Conservation (phyloP, 495 filamentous ascomycete species). For the Tetracladium setigerum region DNA sequence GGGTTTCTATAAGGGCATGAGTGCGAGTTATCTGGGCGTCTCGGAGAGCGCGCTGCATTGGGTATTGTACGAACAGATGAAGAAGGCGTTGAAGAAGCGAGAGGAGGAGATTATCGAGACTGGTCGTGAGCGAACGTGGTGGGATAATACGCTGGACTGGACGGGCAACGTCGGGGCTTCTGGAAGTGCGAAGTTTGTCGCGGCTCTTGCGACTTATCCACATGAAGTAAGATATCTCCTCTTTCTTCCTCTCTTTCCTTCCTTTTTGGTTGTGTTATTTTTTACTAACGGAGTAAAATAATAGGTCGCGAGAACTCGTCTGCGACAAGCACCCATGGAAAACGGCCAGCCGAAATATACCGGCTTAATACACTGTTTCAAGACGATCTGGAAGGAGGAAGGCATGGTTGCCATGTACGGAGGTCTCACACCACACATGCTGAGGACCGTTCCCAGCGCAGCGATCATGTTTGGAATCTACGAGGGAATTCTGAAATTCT, state of each 20-base stretch:
- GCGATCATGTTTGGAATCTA: constrained; percentile 92
- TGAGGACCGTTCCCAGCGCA: constrained; percentile 80
- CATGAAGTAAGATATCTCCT: constrained; percentile 77
- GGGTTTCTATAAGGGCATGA: constrained; percentile 79
- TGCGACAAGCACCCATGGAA: constrained; percentile 71
- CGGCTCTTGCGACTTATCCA: constrained; percentile 75
- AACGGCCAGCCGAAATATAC: constrained; percentile 74
- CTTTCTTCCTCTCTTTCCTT: neutral
- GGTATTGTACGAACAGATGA: constrained; percentile 82
- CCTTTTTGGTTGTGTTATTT: neutral
- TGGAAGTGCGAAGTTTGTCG: constrained; percentile 73
- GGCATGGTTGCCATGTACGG: constrained; percentile 76
- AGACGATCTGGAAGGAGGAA: constrained; percentile 75
- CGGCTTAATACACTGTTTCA: constrained; percentile 74
- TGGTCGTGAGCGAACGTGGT: constrained; percentile 46
- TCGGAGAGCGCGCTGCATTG: constrained; percentile 82
- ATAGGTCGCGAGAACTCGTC: constrained; percentile 68
- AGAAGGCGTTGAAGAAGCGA: constrained; percentile 51
- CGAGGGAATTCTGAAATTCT: constrained; percentile 60
- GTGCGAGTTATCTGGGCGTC: constrained; percentile 79
- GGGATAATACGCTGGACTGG: constrained; percentile 60
- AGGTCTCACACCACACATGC: constrained; percentile 77
- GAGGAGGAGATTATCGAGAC: constrained; percentile 44
- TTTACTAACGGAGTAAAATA: neutral
- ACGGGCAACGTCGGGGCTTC: constrained; percentile 69